Percentiles rank a stretch among this genome's conserved stretches.
Conservation (phyloP, 2,329 filamentous ascomycete genomes). For the Aspergillus uvarum region DNA sequence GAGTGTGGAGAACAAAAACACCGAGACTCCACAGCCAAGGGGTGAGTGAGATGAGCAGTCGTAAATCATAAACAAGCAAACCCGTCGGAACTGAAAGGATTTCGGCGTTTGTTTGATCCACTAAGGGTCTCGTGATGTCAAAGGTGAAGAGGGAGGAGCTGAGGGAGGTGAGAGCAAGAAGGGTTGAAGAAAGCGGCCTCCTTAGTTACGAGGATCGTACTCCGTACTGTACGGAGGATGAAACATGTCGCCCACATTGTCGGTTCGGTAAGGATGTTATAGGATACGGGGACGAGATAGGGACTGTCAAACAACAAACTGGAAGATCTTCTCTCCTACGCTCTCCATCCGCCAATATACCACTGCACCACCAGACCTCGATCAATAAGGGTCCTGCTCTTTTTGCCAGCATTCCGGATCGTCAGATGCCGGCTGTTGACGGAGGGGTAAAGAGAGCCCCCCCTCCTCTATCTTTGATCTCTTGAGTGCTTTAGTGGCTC, state of each 20-base stretch:
- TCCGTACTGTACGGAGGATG: background rate
- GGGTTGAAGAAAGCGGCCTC: background rate
- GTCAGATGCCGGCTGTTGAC: background rate
- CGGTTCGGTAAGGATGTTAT: background rate
- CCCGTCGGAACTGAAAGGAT: conserved; percentile 10
- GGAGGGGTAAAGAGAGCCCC: background rate
- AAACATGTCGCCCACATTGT: background rate
- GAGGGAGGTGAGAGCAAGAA: background rate
- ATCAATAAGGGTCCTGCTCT: background rate
- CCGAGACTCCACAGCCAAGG: conserved; percentile 11
- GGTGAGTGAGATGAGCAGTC: conserved; percentile 17
- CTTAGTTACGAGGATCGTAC: too few species aligned
- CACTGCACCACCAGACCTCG: background rate
- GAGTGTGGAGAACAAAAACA: conserved; percentile 14
- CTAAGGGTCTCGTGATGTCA: conserved; percentile 18
- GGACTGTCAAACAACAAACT: background rate
- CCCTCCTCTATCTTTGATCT: background rate
- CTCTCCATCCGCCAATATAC: too few species aligned
- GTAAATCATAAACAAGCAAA: conserved; percentile 16
- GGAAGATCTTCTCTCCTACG: too few species aligned
- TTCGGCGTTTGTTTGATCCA: conserved; percentile 16
- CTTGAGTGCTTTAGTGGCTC: background rate
- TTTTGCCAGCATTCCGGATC: background rate
- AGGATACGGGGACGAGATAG: background rate
- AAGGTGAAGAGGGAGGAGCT: background rate